phyloP scores from a whole-genome alignment of 495 filamentous ascomycete genomes.

The Daldinia concentrica region DNA sequence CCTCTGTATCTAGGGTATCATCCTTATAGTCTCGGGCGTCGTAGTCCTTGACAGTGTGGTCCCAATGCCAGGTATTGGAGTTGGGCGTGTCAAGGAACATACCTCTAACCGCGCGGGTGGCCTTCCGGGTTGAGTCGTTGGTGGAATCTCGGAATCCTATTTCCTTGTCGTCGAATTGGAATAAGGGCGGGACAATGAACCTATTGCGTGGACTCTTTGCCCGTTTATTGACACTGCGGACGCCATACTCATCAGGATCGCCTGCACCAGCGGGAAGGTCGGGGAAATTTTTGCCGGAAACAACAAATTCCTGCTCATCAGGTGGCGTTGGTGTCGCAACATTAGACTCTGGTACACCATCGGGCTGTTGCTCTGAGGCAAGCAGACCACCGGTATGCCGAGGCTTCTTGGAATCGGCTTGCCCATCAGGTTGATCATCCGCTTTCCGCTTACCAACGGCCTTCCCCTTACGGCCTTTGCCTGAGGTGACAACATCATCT shows the following conservation, averaged over 20 bases:
- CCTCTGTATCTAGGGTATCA: conserved; percentile 52
- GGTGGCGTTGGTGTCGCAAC: conserved; percentile 48
- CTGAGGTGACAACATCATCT: conserved; percentile 25
- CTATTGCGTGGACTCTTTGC: conserved; percentile 53
- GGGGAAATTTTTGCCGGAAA: conserved; percentile 44
- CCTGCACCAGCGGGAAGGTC: conserved; percentile 51
- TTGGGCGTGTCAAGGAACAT: conserved; percentile 53
- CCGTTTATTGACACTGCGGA: conserved; percentile 50
- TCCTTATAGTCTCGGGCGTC: conserved; percentile 53
- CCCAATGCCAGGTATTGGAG: conserved; percentile 54
- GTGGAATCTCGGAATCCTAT: conserved; percentile 62
- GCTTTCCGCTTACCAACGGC: conserved; percentile 50
- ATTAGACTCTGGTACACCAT: conserved; percentile 51
- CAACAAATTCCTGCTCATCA: conserved; percentile 29
- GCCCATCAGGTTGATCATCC: conserved; percentile 52
- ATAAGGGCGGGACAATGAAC: conserved; percentile 52
- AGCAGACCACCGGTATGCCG: conserved; percentile 56
- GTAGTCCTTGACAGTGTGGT: conserved; percentile 53
- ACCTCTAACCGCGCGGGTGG: conserved; percentile 52
- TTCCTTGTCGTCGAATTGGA: conserved; percentile 52
- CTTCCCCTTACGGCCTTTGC: conserved; percentile 32
- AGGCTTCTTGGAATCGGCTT: conserved; percentile 51
- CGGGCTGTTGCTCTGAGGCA: conserved; percentile 52
- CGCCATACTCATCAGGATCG: conserved; percentile 53
- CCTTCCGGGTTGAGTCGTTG: conserved; percentile 54